Evolutionary conservation across 371 early-diverging fungal species (phyloP).

Genomic region (Mucor racemosus): DNA sequence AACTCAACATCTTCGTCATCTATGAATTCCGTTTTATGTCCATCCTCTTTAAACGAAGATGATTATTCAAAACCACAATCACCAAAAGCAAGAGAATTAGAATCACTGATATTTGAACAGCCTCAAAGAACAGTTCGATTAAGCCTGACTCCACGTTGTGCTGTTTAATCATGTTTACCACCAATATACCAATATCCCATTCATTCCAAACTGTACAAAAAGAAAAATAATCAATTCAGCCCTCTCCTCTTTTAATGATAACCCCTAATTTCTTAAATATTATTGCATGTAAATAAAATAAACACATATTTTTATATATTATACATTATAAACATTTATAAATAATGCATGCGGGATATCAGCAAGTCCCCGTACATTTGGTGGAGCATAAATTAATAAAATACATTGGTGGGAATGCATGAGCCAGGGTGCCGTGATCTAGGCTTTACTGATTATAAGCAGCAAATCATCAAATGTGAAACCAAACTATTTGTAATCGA

Average conservation of each 20-base stretch:
- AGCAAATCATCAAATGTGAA: background rate
- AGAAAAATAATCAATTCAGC: too few relatives aligned
- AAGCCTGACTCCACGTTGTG: conserved; percentile 33
- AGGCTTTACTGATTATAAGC: background rate
- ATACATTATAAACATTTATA: background rate
- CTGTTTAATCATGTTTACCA: conserved; percentile 9
- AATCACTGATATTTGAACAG: conserved; percentile 34
- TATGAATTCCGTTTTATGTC: background rate
- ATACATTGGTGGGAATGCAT: background rate
- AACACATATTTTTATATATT: background rate
- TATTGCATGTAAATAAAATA: conserved; percentile 3
- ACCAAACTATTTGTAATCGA: background rate
- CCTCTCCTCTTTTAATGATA: background rate
- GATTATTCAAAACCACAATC: conserved; percentile 5
- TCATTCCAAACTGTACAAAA: background rate
- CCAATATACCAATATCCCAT: background rate
- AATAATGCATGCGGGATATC: conserved; percentile 6
- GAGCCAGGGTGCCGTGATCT: too few relatives aligned
- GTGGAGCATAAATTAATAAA: background rate
- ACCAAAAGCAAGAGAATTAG: conserved; percentile 34
- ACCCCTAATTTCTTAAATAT: background rate
- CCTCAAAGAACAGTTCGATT: conserved; percentile 35
- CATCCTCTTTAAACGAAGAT: background rate
- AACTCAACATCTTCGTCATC: background rate
- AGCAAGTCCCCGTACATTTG: conserved; percentile 1